A percentile compares a stretch with the other conserved stretches of the same genome.
Conservation (phyloP, 2,329 filamentous ascomycete genomes). For the Magnaporthiopsis poae region DNA sequence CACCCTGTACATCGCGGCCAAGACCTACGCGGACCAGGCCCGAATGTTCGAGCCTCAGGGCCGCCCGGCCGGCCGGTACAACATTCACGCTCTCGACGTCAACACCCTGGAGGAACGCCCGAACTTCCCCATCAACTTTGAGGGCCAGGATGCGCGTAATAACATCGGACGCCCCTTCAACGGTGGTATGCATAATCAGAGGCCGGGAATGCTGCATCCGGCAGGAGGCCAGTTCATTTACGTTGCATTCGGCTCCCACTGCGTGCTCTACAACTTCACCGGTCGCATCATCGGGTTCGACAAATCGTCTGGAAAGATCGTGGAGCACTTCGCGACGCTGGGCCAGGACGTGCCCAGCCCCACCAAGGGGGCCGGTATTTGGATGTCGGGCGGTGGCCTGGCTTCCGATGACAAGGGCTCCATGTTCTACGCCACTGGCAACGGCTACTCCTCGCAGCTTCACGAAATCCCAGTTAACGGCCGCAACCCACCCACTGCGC, state of each 20-base stretch:
- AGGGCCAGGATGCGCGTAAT: constrained; percentile 34
- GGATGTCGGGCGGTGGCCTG: constrained; percentile 40
- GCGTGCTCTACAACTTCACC: constrained; percentile 41
- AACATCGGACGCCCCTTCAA: constrained; percentile 35
- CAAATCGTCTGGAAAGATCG: constrained; percentile 31
- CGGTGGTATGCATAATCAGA: constrained; percentile 37
- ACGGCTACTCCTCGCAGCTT: constrained; percentile 38
- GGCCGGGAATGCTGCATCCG: constrained; percentile 33
- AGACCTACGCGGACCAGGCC: constrained; percentile 34
- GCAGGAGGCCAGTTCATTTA: constrained; percentile 28
- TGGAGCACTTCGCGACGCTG: constrained; percentile 34
- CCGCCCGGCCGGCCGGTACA: constrained; percentile 31
- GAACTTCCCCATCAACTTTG: constrained; percentile 32
- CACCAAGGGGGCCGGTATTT: constrained; percentile 32
- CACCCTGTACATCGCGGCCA: constrained; percentile 38
- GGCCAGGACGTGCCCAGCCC: constrained; percentile 31
- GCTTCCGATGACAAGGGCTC: constrained; percentile 35
- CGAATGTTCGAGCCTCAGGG: constrained; percentile 26
- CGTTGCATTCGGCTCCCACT: constrained; percentile 40
- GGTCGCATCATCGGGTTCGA: constrained; percentile 39
- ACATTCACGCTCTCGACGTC: constrained; percentile 35
- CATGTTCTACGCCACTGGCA: constrained; percentile 38
- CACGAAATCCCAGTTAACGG: constrained; percentile 32
- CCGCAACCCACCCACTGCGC: constrained; percentile 31
- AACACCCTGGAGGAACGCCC: constrained; percentile 30